A percentile compares a stretch with the other conserved stretches of the same genome.
Evolutionary conservation across 2,329 filamentous ascomycete genomes (phyloP).

Genomic region (Neocucurbitaria cava): DNA sequence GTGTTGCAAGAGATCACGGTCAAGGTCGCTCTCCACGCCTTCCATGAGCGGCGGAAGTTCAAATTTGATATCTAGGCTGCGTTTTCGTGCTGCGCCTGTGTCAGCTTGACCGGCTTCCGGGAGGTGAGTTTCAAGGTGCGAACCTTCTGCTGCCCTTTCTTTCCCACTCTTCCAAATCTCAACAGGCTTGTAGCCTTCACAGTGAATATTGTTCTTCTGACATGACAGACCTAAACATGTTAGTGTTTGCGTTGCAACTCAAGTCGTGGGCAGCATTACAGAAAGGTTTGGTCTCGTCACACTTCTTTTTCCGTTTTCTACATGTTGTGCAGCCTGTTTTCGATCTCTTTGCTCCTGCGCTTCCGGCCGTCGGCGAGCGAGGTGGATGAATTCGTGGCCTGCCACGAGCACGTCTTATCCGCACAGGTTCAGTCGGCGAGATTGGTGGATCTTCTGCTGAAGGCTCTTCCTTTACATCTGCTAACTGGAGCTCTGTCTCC

Average conservation of each 20-base stretch:
- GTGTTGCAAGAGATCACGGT: constrained; percentile 81
- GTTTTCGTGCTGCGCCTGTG: constrained; percentile 38
- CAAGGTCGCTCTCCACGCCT: constrained; percentile 80
- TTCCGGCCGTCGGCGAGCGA: constrained; percentile 62
- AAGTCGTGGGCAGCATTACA: constrained; percentile 40
- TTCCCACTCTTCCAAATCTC: constrained; percentile 87
- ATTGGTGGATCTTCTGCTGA: constrained; percentile 41
- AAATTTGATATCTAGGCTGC: constrained; percentile 49
- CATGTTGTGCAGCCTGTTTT: constrained; percentile 67
- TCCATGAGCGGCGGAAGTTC: constrained; percentile 71
- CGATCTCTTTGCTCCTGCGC: constrained; percentile 77
- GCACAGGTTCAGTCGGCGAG: constrained; percentile 45
- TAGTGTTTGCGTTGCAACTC: constrained; percentile 18
- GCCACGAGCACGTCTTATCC: constrained; percentile 63
- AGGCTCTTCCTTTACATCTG: constrained; percentile 46
- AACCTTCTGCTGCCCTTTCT: constrained; percentile 73
- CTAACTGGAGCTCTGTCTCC: constrained; percentile 56
- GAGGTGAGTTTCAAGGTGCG: constrained; percentile 1
- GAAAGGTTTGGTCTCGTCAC: constrained; percentile 57
- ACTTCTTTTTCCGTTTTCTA: constrained; percentile 67
- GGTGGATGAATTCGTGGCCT: constrained; percentile 83
- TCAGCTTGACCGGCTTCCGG: constrained; percentile 19
- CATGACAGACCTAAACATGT: constrained; percentile 75
- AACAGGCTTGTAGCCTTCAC: constrained; percentile 87
- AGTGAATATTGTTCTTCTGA: constrained; percentile 90